Conservation (phyloP, 345 rosid species). For the Aquilaria malaccensis region DNA sequence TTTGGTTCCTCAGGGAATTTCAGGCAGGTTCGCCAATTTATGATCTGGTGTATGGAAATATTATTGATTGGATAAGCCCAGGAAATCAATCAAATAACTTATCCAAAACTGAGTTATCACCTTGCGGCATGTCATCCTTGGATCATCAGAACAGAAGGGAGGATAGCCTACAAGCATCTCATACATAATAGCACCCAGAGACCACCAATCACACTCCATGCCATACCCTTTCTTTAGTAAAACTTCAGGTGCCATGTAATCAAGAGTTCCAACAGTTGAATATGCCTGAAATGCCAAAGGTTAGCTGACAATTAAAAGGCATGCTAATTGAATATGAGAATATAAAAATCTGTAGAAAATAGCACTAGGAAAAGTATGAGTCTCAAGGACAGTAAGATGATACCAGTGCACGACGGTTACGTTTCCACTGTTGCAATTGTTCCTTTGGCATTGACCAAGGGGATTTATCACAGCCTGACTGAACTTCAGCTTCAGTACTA, state of each 20-base stretch:
- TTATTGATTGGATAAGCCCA: constrained; percentile 17
- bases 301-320: constrained; percentile 8
- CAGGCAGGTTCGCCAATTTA: constrained; percentile 89
- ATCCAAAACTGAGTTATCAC: constrained; percentile 29
- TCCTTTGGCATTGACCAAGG: constrained; percentile 93
- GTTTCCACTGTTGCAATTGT: constrained; percentile 74
- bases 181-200: constrained; percentile 93
- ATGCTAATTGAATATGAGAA: constrained; percentile 4
- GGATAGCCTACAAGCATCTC: constrained; percentile 98
- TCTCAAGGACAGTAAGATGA: constrained; percentile 14
- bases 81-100: constrained; percentile 8
- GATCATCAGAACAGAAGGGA: constrained; percentile 97
- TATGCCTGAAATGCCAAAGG: constrained; percentile 54
- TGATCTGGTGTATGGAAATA: constrained; percentile 44
- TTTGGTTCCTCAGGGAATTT: constrained; percentile 93
- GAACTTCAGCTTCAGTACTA: constrained; percentile 34
- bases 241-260: constrained; percentile 99
- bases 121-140: constrained; percentile 93
- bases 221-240: constrained; percentile 95
- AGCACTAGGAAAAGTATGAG: neutral
- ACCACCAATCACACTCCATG: constrained; percentile 99
- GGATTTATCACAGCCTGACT: constrained; percentile 28
- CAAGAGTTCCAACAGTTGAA: constrained; percentile 98
- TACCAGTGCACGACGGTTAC: constrained; percentile 95
- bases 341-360: constrained; percentile 1